Conservation (phyloP, 805 yeast genomes). For the Spathaspora passalidarum region DNA sequence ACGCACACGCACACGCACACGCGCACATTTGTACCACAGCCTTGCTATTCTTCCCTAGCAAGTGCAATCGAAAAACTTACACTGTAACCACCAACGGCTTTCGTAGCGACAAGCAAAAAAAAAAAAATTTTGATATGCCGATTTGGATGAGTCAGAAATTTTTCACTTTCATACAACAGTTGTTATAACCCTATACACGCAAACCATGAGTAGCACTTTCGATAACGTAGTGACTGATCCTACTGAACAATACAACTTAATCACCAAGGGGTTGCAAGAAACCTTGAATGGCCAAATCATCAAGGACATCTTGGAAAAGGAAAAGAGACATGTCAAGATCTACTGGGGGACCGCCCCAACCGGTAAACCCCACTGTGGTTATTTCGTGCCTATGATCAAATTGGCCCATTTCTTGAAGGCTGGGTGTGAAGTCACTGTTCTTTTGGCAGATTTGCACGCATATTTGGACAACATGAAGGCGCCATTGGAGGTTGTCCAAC, state of each 20-base stretch:
- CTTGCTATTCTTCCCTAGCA: too few species aligned
- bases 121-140: neutral
- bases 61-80: too few species aligned
- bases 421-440: slow-evolving; percentile 89
- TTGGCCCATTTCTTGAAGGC: slow-evolving; percentile 93
- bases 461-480: slow-evolving; percentile 98
- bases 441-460: slow-evolving; percentile 95
- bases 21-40: too few species aligned
- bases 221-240: slow-evolving; percentile 40
- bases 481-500: slow-evolving; percentile 82
- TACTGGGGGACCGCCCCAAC: slow-evolving; percentile 99
- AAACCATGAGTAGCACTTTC: neutral
- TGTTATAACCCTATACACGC: too few species aligned
- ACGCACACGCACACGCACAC: too few species aligned
- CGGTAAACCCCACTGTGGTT: slow-evolving; percentile 98
- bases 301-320: slow-evolving; percentile 74
- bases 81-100: too few species aligned
- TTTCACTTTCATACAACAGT: neutral
- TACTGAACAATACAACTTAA: slow-evolving; percentile 64
- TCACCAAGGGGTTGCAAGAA: slow-evolving; percentile 88
- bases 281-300: slow-evolving; percentile 85
- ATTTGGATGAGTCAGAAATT: neutral
- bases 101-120: neutral
- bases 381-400: slow-evolving; percentile 97
- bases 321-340: slow-evolving; percentile 76